Base-by-base conservation (phyloP, 371 early-diverging fungal species). In the Ordospora pajunii region DNA sequence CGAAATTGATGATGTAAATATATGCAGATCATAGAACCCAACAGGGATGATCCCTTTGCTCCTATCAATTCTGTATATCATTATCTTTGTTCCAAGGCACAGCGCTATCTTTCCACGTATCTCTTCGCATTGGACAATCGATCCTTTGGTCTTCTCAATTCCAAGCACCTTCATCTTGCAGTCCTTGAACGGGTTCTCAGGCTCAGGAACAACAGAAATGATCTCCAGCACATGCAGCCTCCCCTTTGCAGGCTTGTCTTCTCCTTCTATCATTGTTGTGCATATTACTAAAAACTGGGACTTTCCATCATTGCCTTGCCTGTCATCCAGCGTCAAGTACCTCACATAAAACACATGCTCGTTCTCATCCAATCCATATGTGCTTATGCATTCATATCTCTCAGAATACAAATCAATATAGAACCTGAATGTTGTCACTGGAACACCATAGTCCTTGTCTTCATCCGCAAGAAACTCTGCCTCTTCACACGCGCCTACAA, bases 11-110 rank as follows among this genome's bases (percentile, higher is more conserved):
- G 74, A 75, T 5, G 69, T 73, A 12, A 82, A 78, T 3, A 80
- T 75, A 14, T 81, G 73, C 23, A 84, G 62, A 67, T 86, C 84
- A 50, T 81, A 62, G 43, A 85, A 81, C 19, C 86, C 86, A 21
- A 86, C 78, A 11, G 79, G 67, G 19, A 49, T 63, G 14, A 78
- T 50, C 19, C 71, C 78, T n/a, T 23, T 62, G 45, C 71, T 80
- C 53, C 74, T 76, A 51, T 85, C 82, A 32, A 84, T 58, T 46
- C 76, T 68, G 58, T 84, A 86, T 17, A 84, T 72, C 80, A 86
- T 81, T 25, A 83, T 48, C 52, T 78, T 78, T 32, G 82, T 84
- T 21, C 82, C 83, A 9, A 82, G 68, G 25, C 76, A 77, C 0
- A 77, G 77, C 2, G 67, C 76, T 46, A 86, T 75, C 40, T 80